Base-by-base conservation (phyloP, 805 yeast species). In the Yamadazyma paraphyllophila region DNA sequence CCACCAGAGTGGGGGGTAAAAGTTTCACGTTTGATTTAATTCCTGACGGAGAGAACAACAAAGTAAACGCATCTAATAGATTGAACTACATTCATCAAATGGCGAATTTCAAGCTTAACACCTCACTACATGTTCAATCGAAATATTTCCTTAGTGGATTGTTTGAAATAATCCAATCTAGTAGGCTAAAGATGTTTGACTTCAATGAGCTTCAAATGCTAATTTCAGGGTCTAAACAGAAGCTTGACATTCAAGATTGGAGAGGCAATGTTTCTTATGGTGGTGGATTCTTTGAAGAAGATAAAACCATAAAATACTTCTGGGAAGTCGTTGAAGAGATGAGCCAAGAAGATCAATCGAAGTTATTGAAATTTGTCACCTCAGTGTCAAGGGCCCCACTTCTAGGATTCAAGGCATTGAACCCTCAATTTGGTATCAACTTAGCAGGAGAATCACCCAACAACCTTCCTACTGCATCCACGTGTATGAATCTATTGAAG, bases 311-410 rank as follows among this genome's bases (percentile, higher is more conserved):
- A 2, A 48, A 47, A 13, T 67, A 78, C 47, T 80, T 94, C 52
- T 90, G 96, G 91, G 81, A 82, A 47, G 81, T 89, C 5, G 71
- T 94, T 5, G 70, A 69, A 3, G 96, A 88, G 48, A 78, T 89
- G 74, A 60, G 73, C 1, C 68, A 77, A 2, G 76, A 74, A n/a
- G 88, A 89, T 45, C 73, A 81, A 50, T 72, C 80, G 15, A 77
- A 78, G 41, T 76, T 94, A 45, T 65, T 94, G 24, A 88, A 88
- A 60, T 94, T 92, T 68, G 97, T 88, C 24, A 94, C 98, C 0
- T 86, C 97, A 0, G 96, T 89, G 1, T 84, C 96, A 1, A 77
- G 91, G 48, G 96, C 96, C 0, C 99, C 99, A 1, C 69, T 94
- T 34, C 73, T 88, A 20, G 99, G 99, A 0, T 92, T 94, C 60